Evolutionary conservation across 495 filamentous ascomycete species (phyloP), one percentile per base, ranked within the genome.

Genomic region (Hamigera avellanea): DNA sequence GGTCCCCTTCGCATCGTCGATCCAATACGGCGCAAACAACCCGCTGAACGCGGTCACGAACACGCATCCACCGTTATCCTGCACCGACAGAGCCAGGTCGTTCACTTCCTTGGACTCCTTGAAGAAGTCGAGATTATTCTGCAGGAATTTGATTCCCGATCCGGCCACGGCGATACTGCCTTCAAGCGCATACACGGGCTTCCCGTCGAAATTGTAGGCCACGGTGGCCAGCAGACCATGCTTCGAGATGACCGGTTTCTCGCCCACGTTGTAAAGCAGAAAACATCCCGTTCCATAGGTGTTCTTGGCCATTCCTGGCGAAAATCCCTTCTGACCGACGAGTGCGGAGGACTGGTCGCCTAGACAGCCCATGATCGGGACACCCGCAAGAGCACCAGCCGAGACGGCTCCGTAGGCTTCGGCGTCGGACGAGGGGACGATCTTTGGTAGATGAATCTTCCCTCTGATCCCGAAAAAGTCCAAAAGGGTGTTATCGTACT

Each of bases 251-350:
- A 95, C 89, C 2, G 89, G 88, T 56, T 83, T 80, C 5, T 79
- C 71, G 19, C 89, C 89, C 30, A 93, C 86, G 56, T 96, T 95
- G 50, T 94, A 95, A 8, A 96, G 66, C 32, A 95, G 66, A 60
- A 96, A 96, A 58, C 88, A 94, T 8, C 89, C 89, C 2, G 91
- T 96, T 14, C 89, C 89, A 46, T 95, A 96, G 0, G 89, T 96
- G 51, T 95, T 95, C 65, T 96, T 96, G 12, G 89, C 89, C 59
- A 78, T 75, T 16, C 89, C 89, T 0, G 88, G 80, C 14, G 69
- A 78, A 54, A 95, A 95, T 8, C 81, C 89, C 50, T 85, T 83
- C 50, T 96, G 89, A 18, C 89, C 89, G 32, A 96, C 88, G 17
- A 96, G 60, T 2, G 89, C 89, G 33, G 86, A 80, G 30, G 91